A percentile compares a stretch with the other conserved stretches of the same genome.
Conservation (phyloP, 2,329 filamentous ascomycete species). For the Alternaria burnsii region DNA sequence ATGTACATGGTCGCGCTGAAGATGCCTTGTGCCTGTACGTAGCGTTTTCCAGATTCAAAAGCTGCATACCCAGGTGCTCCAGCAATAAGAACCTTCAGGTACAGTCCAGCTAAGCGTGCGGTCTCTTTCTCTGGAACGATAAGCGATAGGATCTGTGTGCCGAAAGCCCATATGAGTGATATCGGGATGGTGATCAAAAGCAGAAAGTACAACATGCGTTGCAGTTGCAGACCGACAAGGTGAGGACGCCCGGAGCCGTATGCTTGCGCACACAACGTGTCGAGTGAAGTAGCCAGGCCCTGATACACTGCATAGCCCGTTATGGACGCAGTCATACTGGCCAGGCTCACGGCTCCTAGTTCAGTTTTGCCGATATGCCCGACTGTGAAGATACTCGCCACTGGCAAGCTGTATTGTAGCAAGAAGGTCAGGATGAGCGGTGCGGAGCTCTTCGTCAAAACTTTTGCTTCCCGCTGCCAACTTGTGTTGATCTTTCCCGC, state of each 20-base stretch:
- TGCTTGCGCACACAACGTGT: conserved; percentile 92
- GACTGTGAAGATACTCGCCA: conserved; percentile 59
- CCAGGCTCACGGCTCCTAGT: conserved; percentile 58
- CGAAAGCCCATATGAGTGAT: conserved; percentile 73
- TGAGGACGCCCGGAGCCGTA: conserved; percentile 91
- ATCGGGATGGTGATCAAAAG: conserved; percentile 77
- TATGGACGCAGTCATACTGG: conserved; percentile 60
- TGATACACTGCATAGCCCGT: conserved; percentile 60
- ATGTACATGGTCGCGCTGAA: conserved; percentile 85
- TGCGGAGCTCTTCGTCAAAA: conserved; percentile 65
- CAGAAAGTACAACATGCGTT: conserved; percentile 82
- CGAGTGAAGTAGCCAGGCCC: conserved; percentile 84
- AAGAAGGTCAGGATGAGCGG: conserved; percentile 59
- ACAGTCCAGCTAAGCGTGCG: conserved; percentile 74
- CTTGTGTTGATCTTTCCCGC: conserved; percentile 85
- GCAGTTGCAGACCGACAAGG: conserved; percentile 83
- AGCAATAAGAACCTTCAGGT: conserved; percentile 73
- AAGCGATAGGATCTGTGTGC: conserved; percentile 67
- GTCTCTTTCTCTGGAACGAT: conserved; percentile 78
- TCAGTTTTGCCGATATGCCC: conserved; percentile 60
- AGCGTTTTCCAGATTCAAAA: conserved; percentile 85
- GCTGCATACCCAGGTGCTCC: conserved; percentile 78
- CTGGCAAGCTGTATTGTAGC: conserved; percentile 59
- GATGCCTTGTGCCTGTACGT: conserved; percentile 86
- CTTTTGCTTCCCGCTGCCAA: conserved; percentile 89